Base-by-base conservation (phyloP, 1,284 basidiomycete genomes). In the Porodaedalea pini region DNA sequence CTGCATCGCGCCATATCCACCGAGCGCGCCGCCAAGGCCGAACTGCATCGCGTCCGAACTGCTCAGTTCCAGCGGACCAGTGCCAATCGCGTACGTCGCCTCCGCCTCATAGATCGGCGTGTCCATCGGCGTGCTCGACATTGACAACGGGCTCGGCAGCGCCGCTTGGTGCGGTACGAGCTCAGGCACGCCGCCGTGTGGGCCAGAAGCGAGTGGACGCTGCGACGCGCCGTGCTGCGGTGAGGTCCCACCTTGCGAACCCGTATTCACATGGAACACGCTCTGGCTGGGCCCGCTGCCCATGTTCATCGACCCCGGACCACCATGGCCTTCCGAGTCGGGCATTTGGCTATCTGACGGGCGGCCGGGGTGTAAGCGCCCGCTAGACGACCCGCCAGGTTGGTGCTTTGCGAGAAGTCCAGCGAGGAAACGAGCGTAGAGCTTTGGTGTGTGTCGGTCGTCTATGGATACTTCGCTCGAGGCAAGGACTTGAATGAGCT, bases 341-440 rank as follows among this genome's bases (percentile, higher is more conserved):
- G 64, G 27, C n/a, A 59, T 54, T 47, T 71, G 70, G 19, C 70
- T 58, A 0, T 68, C 60, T 0, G 71, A 64, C 5, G 70, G 72
- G 19, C 55, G 49, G 17, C 50, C 32, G 1, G 63, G 64, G 41
- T 66, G 70, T 34, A 56, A 15, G 1, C 64, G 65, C 11, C 65
- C 69, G 15, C 50, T 58, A 4, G 53, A 32, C 65, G 77, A 77
- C 19, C 84, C 82, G 61, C 87, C 86, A 45, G 79, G 79, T 31
- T 84, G 81, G 67, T 89, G 82, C 59, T 79, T 81, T 29, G 82
- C 78, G 27, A 91, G 73, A 8, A 91, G 73, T 25, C 82, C 76
- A 0, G 85, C 81, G 1, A 92, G 77, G 77, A 92, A 92, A 11
- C 88, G 83, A 4, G 89, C 87, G 66, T 91, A 90, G 34, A 92